phyloP scores from a whole-genome alignment of 2,329 filamentous ascomycete species.

The Sclerotinia spermophila region DNA sequence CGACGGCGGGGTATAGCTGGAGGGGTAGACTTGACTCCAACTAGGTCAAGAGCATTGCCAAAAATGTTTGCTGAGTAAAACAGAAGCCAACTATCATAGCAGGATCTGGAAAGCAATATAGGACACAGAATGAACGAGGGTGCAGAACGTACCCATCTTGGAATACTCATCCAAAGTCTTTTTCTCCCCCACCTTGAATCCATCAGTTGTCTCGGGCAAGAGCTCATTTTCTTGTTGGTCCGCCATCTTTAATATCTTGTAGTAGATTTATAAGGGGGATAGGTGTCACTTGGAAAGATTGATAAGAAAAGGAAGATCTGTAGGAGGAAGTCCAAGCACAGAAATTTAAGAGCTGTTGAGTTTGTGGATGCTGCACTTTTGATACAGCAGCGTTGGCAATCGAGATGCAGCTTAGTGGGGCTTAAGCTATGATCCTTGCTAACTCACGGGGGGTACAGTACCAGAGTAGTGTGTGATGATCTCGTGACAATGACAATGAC shows the following conservation, averaged over 20 bases:
- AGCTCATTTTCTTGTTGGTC: constrained; percentile 66
- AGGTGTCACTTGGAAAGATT: not conserved
- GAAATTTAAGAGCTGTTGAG: constrained; percentile 18
- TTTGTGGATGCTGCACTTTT: constrained; percentile 19
- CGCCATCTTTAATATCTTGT: constrained; percentile 28
- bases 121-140: not conserved
- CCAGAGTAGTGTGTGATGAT: not conserved
- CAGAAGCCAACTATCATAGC: not conserved
- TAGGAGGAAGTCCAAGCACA: not conserved
- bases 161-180: constrained; percentile 95
- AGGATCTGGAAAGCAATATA: not conserved
- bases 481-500: not conserved
- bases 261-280: not conserved
- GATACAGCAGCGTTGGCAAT: constrained; percentile 22
- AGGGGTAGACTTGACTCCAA: constrained; percentile 9
- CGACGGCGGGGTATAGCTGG: constrained; percentile 10
- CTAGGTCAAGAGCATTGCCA: not conserved
- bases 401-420: constrained; percentile 19
- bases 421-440: constrained; percentile 8
- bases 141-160: constrained; percentile 69
- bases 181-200: constrained; percentile 98
- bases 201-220: constrained; percentile 81
- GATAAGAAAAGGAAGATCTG: constrained; percentile 9
- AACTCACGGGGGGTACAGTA: not conserved
- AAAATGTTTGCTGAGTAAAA: not conserved